Evolutionary conservation across 1,284 basidiomycete species (phyloP).

Genomic region (Gymnopus androsaceus): DNA sequence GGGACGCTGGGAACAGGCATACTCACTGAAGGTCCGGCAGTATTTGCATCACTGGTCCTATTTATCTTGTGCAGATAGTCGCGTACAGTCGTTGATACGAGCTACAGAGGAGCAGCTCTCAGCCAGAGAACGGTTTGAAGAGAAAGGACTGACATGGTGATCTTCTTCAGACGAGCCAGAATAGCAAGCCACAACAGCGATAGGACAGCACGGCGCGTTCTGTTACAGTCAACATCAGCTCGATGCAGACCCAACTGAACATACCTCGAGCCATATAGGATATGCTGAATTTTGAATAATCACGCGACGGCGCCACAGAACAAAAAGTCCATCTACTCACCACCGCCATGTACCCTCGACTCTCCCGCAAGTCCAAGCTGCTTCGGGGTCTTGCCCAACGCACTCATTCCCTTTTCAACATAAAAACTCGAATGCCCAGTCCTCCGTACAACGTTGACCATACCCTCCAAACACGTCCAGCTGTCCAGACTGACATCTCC

Average conservation of each 20-base stretch:
- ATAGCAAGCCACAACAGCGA: conserved; percentile 76
- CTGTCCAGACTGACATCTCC: conserved; percentile 79
- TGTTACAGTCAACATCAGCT: conserved; percentile 27
- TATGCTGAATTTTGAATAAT: conserved; percentile 51
- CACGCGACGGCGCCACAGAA: not conserved
- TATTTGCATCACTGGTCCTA: conserved; percentile 33
- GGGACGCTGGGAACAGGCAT: conserved; percentile 32
- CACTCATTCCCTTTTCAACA: conserved; percentile 79
- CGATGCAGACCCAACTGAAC: conserved; percentile 10
- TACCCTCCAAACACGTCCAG: conserved; percentile 75
- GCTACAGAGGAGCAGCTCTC: conserved; percentile 36
- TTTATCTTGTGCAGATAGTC: conserved; percentile 69
- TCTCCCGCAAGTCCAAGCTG: conserved; percentile 69
- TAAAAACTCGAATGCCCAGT: conserved; percentile 85
- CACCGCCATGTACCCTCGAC: conserved; percentile 66
- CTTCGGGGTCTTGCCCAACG: conserved; percentile 74
- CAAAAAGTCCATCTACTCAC: conserved; percentile 43
- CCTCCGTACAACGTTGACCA: conserved; percentile 73
- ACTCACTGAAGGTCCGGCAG: conserved; percentile 29
- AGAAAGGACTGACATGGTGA: conserved; percentile 57
- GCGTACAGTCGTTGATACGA: conserved; percentile 63
- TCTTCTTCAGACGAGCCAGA: conserved; percentile 82
- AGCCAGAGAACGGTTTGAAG: not conserved
- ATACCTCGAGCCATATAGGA: conserved; percentile 80
- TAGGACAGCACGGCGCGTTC: conserved; percentile 81